Conservation (phyloP, 441 rosid genomes). For the Euphorbia corollata region DNA sequence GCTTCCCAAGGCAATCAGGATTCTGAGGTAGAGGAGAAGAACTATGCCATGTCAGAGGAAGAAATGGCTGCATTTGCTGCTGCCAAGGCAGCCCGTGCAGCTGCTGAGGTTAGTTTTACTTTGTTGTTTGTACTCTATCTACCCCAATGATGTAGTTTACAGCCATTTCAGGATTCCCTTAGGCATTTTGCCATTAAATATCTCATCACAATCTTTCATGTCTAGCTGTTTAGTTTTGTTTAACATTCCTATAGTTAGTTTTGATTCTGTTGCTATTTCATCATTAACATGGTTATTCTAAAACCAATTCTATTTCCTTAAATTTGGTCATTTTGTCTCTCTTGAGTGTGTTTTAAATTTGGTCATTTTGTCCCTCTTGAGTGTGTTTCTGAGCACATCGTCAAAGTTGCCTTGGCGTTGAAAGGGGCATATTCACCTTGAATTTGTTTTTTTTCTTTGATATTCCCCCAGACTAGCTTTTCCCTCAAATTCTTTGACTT, state of each 20-base stretch:
- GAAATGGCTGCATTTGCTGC: conserved; percentile 90
- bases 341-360: conserved; percentile 15
- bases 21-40: conserved; percentile 33
- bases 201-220: neutral
- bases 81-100: conserved; percentile 81
- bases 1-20: conserved; percentile 30
- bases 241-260: neutral
- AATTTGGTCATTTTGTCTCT: conserved; percentile 1
- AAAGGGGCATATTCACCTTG: conserved; percentile 10
- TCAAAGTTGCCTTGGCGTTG: neutral
- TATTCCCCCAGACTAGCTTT: neutral
- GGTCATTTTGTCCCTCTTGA: too few relatives aligned
- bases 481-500: neutral
- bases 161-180: neutral
- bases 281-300: neutral
- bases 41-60: conserved; percentile 69
- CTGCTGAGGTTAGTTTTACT: conserved; percentile 77
- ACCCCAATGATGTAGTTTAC: neutral
- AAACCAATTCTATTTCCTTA: neutral
- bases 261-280: neutral
- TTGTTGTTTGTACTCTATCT: conserved; percentile 23
- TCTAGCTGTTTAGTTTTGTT: neutral
- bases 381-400: neutral
- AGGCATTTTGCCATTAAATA: neutral
- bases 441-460: conserved; percentile 4